A percentile compares a stretch with the other conserved stretches of the same genome.
Conservation (phyloP, 2,329 filamentous ascomycete species). For the Paracoccidioides brasiliensis region DNA sequence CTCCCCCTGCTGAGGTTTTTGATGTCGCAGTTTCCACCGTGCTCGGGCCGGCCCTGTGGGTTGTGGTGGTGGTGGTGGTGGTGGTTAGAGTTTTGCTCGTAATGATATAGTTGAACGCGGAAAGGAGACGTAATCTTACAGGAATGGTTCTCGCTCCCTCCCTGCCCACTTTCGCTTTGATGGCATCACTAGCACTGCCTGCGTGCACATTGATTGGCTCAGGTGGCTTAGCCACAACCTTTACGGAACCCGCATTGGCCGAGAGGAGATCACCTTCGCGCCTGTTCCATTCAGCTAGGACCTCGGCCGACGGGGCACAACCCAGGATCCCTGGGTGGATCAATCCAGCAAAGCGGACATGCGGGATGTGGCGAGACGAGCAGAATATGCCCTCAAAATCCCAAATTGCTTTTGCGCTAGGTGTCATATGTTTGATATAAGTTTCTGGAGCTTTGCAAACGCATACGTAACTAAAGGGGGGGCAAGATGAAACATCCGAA, state of each 20-base stretch:
- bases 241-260: slow-evolving; percentile 42
- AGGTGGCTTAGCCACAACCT: slow-evolving; percentile 66
- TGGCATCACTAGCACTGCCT: slow-evolving; percentile 43
- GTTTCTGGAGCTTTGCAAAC: neutral
- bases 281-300: slow-evolving; percentile 70
- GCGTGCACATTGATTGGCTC: slow-evolving; percentile 60
- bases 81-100: neutral
- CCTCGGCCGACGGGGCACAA: slow-evolving; percentile 66
- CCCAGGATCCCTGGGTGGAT: slow-evolving; percentile 89
- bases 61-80: neutral
- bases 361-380: slow-evolving; percentile 72
- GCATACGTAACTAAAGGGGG: too few species aligned
- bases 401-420: slow-evolving; percentile 57
- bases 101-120: too few species aligned
- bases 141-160: slow-evolving; percentile 81
- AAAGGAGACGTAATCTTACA: slow-evolving; percentile 22
- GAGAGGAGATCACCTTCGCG: slow-evolving; percentile 71
- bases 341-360: slow-evolving; percentile 74
- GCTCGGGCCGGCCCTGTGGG: slow-evolving; percentile 54
- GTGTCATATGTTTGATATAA: neutral
- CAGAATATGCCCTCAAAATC: slow-evolving; percentile 70
- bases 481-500: slow-evolving; percentile 28
- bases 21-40: slow-evolving; percentile 86
- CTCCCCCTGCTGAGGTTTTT: slow-evolving; percentile 70
- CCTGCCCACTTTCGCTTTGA: slow-evolving; percentile 54